Evolutionary conservation across 495 filamentous ascomycete species (phyloP), one percentile per base, ranked within the genome.

Genomic region (Aspergillus saccharolyticus): DNA sequence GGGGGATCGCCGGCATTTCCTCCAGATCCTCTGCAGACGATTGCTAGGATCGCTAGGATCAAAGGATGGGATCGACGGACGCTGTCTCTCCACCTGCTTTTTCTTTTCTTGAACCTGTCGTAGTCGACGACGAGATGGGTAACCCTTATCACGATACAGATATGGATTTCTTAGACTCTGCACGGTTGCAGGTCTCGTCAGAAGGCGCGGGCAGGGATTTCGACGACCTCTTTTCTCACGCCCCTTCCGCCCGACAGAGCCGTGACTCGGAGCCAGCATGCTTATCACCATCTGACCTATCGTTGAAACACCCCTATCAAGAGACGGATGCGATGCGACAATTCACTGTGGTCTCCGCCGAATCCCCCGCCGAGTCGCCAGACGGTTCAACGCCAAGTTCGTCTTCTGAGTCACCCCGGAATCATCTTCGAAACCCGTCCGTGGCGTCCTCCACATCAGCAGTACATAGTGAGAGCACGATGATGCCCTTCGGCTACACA

Each of bases 61-160:
- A 50, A 70, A 76, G 65, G 56, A 78, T 78, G 76, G 70, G 72
- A 71, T 66, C 72, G 42, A 54, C 63, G 44, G 72, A 75, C 64
- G 62, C 62, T 19, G 59, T 68, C 17, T 74, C 73, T 52, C 77
- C 74, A 42, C 73, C 76, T 58, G 64, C 66, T 42, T 75, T 76
- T 53, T 63, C 74, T 62, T 45, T 69, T 43, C 57, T 78, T 57
- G 76, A 78, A 50, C 76, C 76, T 30, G 71, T 77, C 47, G 73
- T 77, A 47, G 67, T 78, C 58, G 74, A 77, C 63, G 74, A 74
- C 63, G 74, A 78, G 21, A 76, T 78, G 73, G 72, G 75, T 53
- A 68, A 70, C 49, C 61, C 69, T 43, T 78, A 75, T 51, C 66
- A 65, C 46, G 67, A 74, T 48, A 63, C 70, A 53, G 70, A 76